phyloP scores from a whole-genome alignment of 805 yeast genomes.

The Nematodospora valgi region DNA sequence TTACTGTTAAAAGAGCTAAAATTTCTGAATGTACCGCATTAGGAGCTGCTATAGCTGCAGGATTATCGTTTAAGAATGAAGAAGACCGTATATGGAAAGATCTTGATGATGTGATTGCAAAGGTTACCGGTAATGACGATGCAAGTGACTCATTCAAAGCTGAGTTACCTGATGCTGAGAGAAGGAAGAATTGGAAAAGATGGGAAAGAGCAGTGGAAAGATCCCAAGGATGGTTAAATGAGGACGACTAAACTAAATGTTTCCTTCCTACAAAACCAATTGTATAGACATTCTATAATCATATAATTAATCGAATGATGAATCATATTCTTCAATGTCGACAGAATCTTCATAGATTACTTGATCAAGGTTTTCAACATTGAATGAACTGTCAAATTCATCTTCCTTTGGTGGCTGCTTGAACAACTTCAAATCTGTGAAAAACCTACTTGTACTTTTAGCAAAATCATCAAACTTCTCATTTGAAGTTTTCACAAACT shows the following conservation, averaged over 20 bases:
- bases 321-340: slow-evolving; percentile 20
- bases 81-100: slow-evolving; percentile 69
- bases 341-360: slow-evolving; percentile 7
- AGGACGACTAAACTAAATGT: slow-evolving; percentile 16
- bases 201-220: slow-evolving; percentile 88
- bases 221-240: slow-evolving; percentile 75
- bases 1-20: slow-evolving; percentile 73
- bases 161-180: slow-evolving; percentile 50
- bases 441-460: slow-evolving; percentile 15
- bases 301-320: slow-evolving; percentile 6
- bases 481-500: slow-evolving; percentile 5
- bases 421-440: slow-evolving; percentile 2
- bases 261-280: background rate
- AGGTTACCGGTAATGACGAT: slow-evolving; percentile 31
- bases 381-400: slow-evolving; percentile 23
- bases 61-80: slow-evolving; percentile 51
- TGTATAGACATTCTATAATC: background rate
- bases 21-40: slow-evolving; percentile 90
- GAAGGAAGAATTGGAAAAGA: slow-evolving; percentile 61
- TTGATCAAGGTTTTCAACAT: slow-evolving; percentile 20
- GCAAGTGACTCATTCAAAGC: slow-evolving; percentile 31
- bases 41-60: slow-evolving; percentile 97
- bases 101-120: slow-evolving; percentile 60
- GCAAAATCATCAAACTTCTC: slow-evolving; percentile 22
- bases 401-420: slow-evolving; percentile 8